These are phyloP conservation scores for Spatholobus suberectus DNA, from an alignment of 306 rosid genomes.

Conservation along the genomic window DNA sequence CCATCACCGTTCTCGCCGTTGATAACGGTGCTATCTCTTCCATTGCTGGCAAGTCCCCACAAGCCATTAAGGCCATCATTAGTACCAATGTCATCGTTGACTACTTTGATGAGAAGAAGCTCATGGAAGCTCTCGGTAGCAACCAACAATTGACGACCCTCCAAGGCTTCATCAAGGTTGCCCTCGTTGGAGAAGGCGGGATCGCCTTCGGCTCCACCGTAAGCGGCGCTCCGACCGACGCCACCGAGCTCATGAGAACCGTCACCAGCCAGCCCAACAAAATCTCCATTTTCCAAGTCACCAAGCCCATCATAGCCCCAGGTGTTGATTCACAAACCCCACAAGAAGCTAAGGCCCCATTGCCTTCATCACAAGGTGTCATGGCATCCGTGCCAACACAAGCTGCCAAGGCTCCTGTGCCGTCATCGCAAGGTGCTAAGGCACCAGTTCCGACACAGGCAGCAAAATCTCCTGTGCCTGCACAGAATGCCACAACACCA, in stretches of 20 bases:
- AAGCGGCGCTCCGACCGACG: slow-evolving; percentile 10
- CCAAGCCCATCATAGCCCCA: slow-evolving; percentile 45
- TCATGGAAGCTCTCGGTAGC: slow-evolving; percentile 22
- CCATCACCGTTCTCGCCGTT: slow-evolving; percentile 63
- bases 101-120: slow-evolving; percentile 63
- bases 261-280: slow-evolving; percentile 56
- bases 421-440: not conserved
- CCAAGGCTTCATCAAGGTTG: slow-evolving; percentile 59
- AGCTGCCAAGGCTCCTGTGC: not conserved
- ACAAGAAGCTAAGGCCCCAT: not conserved
- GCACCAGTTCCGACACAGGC: not conserved
- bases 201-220: slow-evolving; percentile 61
- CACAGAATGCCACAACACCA: not conserved
- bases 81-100: slow-evolving; percentile 63
- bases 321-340: slow-evolving; percentile 41
- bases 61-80: slow-evolving; percentile 46
- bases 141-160: slow-evolving; percentile 54
- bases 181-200: slow-evolving; percentile 47
- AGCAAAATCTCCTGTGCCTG: not conserved
- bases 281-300: slow-evolving; percentile 63
- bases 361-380: not conserved
- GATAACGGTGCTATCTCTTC: slow-evolving; percentile 28
- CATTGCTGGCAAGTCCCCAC: slow-evolving; percentile 48
- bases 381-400: not conserved
- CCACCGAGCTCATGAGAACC: slow-evolving; percentile 42